Evolutionary conservation across 805 yeast genomes (phyloP), one percentile per base, ranked within the genome.

Genomic region (Nakazawaea siamensis): DNA sequence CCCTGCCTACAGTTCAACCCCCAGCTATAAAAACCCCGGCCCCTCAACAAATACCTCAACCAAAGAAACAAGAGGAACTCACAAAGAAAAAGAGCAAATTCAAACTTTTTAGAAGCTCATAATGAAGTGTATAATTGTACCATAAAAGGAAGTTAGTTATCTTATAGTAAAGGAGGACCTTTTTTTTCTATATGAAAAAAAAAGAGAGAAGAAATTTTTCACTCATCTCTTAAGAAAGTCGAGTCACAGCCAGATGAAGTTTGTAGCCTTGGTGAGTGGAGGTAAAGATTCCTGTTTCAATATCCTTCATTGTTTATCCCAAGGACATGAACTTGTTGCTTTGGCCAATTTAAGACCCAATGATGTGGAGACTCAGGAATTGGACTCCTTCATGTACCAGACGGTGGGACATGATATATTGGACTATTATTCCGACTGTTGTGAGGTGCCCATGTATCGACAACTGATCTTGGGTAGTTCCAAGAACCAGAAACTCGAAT

Each of bases 321-420:
- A 82, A 34, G 95, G 94, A 11, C 98, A 92, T 58, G 83, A 84
- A 47, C 61, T 92, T 5, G 73, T 73, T 1, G 96, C 95, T 1
- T 57, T 90, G 31, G 97, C 87, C 0, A 92, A 92, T 49, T 56
- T 92, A 41, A 74, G 76, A 48, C 96, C 96, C 1, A 64, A 45
- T 8, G 35, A 16, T 58, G 58, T 43, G 14, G 36, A 47, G 15
- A 50, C 40, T 16, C 80, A 76, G 45, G 98, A 92, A 54, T 60
- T 92, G 35, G 97, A 92, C 54, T 84, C 95, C 35, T 90, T 80
- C 51, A 92, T 92, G 98, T 92, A 84, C 56, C 98, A 92, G 57
- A 92, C 98, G 0, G 97, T 92, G 6, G 98, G 98, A 0, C 92
- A 83, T 54, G 84, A 81, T 42, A 73, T 82, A 3, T 65, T 92